Conservation (phyloP, 306 rosid genomes). For the Erythrophleum fordii region DNA sequence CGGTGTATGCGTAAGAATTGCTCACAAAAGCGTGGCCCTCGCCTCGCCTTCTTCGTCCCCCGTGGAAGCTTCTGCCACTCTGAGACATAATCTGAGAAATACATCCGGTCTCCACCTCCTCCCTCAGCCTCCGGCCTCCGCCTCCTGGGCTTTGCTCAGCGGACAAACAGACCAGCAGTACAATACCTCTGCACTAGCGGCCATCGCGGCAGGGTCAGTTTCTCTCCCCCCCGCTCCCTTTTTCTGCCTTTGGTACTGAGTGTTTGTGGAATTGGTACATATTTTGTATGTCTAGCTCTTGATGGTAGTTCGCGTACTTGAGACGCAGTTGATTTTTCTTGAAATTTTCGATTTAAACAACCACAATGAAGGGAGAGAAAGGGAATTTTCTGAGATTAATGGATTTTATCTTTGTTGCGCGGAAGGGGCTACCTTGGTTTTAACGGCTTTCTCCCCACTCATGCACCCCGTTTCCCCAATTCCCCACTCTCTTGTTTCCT, state of each 20-base stretch:
- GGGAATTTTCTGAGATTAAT: not conserved
- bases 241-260: not conserved
- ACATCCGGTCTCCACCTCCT: not conserved
- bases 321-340: not conserved
- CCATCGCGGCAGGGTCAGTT: not conserved
- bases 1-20: no score
- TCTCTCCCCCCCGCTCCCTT: not conserved
- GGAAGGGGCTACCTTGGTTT: not conserved
- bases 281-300: not conserved
- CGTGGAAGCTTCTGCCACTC: no score
- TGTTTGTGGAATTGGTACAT: not conserved
- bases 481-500: not conserved
- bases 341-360: not conserved
- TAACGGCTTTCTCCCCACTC: not conserved
- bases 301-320: not conserved
- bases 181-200: not conserved
- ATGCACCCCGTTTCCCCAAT: not conserved
- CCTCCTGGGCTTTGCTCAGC: no score
- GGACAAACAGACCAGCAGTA: no score
- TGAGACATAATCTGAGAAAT: no score
- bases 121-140: not conserved
- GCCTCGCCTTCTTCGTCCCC: no score
- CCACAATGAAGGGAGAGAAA: not conserved
- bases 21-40: no score
- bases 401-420: not conserved